Evolutionary conservation across 768 basidiomycete species (phyloP).

Genomic region (Erythrobasidium yunnanense): DNA sequence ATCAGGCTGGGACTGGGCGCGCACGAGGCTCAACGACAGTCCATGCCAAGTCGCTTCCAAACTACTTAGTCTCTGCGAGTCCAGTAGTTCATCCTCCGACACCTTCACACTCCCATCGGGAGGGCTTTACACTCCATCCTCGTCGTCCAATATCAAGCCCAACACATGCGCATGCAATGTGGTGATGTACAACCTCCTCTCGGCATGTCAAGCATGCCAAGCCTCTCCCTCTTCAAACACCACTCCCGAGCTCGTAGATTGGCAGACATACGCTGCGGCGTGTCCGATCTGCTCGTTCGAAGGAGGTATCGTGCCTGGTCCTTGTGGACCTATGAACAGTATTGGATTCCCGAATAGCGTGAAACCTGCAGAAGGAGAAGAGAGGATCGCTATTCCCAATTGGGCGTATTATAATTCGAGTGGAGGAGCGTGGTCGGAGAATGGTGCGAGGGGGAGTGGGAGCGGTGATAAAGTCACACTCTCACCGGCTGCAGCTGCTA

Average conservation of each 20-base stretch:
- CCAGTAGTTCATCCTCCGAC: not conserved
- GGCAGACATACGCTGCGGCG: not conserved
- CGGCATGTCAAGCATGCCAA: slow-evolving; percentile 25
- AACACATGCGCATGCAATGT: slow-evolving; percentile 23
- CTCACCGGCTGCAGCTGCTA: not conserved
- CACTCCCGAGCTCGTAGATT: not conserved
- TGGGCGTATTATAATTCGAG: slow-evolving; percentile 22
- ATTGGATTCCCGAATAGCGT: slow-evolving; percentile 11
- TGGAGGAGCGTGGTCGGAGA: not conserved
- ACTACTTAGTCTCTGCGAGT: slow-evolving; percentile 3
- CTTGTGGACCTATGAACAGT: not conserved
- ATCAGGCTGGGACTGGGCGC: slow-evolving; percentile 5
- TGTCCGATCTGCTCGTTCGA: slow-evolving; percentile 12
- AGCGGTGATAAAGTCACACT: not conserved
- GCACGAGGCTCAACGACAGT: not conserved
- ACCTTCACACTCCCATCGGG: not conserved
- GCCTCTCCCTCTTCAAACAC: too few relatives aligned
- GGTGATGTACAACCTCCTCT: slow-evolving; percentile 21
- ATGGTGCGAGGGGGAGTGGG: not conserved
- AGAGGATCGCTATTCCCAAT: not conserved
- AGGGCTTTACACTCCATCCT: slow-evolving; percentile 10
- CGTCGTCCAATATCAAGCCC: not conserved
- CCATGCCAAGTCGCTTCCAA: slow-evolving; percentile 7
- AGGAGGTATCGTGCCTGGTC: slow-evolving; percentile 5
- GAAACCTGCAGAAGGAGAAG: not conserved